These are phyloP conservation scores for Staphylotrichum tortipilum DNA, from an alignment of 495 filamentous ascomycete species.

Conservation along the genomic window DNA sequence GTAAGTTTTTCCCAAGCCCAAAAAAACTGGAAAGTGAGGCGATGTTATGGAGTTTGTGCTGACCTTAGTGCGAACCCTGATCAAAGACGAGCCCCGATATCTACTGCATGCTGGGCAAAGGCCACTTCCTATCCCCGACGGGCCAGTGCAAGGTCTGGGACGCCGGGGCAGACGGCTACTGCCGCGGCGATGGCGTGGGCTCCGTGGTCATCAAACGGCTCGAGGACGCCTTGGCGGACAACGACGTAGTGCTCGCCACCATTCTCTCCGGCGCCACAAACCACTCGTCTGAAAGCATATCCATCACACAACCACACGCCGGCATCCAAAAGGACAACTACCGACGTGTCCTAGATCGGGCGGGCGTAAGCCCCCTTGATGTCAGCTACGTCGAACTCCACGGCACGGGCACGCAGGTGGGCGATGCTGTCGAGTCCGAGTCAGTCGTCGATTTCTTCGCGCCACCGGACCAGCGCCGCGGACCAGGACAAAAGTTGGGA, in stretches of 20 bases:
- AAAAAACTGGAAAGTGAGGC: too few species aligned
- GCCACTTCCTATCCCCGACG: background rate
- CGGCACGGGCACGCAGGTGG: conserved; percentile 2
- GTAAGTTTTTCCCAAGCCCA: too few species aligned
- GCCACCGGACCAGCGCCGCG: background rate
- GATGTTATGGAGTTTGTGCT: too few species aligned
- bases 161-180: background rate
- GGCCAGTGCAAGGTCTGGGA: background rate
- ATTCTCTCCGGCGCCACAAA: background rate
- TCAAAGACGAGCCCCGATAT: background rate
- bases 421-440: background rate
- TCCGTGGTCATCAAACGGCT: background rate
- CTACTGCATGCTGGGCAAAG: background rate
- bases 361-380: background rate
- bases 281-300: background rate
- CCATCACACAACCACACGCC: background rate
- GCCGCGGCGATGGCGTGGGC: background rate
- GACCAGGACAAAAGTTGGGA: background rate
- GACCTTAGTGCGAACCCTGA: too few species aligned
- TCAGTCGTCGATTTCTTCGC: background rate
- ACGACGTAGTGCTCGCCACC: background rate
- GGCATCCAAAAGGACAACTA: background rate
- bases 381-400: conserved; percentile 2
- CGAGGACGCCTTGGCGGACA: background rate
- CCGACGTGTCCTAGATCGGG: background rate